phyloP scores from a whole-genome alignment of 345 rosid genomes.

The Limnanthes douglasii region DNA sequence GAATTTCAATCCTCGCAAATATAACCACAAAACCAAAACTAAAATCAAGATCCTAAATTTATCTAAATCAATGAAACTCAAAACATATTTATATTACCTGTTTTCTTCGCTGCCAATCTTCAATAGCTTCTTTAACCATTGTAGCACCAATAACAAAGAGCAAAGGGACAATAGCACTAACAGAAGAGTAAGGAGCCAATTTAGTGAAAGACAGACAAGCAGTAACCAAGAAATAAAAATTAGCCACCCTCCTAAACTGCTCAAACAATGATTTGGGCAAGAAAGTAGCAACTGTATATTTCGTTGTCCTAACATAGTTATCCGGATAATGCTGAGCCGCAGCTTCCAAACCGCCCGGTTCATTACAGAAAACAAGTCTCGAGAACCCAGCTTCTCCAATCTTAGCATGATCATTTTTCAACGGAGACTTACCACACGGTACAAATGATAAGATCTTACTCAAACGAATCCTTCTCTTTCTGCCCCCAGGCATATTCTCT shows the following conservation, averaged over 20 bases:
- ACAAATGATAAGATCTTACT: constrained; percentile 62
- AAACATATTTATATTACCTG: constrained; percentile 32
- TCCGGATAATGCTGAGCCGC: constrained; percentile 26
- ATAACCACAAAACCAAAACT: too few relatives aligned
- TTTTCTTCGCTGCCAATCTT: constrained; percentile 67
- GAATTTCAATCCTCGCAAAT: too few relatives aligned
- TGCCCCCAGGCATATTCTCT: too few relatives aligned
- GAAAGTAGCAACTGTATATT: constrained; percentile 65
- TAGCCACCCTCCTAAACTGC: constrained; percentile 94
- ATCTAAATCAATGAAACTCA: neutral
- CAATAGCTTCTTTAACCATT: constrained; percentile 83
- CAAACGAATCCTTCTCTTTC: constrained; percentile 31
- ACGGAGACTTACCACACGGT: constrained; percentile 35
- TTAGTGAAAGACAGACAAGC: constrained; percentile 64
- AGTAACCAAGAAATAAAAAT: constrained; percentile 63
- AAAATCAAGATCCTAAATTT: constrained; percentile 2
- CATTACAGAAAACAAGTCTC: constrained; percentile 66
- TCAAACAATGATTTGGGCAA: constrained; percentile 90
- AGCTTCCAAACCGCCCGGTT: constrained; percentile 51
- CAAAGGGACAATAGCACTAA: constrained; percentile 61
- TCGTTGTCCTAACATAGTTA: constrained; percentile 66
- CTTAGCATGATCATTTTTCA: constrained; percentile 55
- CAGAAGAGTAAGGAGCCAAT: constrained; percentile 61
- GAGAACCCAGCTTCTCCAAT: constrained; percentile 84
- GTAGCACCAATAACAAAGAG: constrained; percentile 62